Conservation (phyloP, 2,329 filamentous ascomycete genomes). For the Nemania sp. region DNA sequence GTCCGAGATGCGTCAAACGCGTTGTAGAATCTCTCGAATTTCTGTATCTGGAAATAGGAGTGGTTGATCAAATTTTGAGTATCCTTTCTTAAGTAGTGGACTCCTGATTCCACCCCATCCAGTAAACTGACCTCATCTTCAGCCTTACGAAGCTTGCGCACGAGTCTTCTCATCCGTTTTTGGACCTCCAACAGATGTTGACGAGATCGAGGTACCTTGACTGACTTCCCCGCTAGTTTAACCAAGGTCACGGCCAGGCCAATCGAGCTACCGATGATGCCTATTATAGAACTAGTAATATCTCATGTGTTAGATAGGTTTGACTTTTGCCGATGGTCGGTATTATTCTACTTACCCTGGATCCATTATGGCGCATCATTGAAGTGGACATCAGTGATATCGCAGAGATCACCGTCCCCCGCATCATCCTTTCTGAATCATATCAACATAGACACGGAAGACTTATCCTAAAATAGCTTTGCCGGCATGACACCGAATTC, state of each 20-base stretch:
- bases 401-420: background rate
- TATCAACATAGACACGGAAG: background rate
- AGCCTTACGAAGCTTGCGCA: slow-evolving; percentile 1
- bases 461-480: background rate
- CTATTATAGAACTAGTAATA: slow-evolving; percentile 17
- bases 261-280: slow-evolving; percentile 21
- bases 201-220: slow-evolving; percentile 7
- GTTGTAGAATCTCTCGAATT: slow-evolving; percentile 15
- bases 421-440: background rate
- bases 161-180: slow-evolving; percentile 10
- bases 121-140: slow-evolving; percentile 13
- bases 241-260: slow-evolving; percentile 7
- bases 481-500: background rate
- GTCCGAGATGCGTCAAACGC: slow-evolving; percentile 11
- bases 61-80: slow-evolving; percentile 21
- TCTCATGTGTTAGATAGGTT: slow-evolving; percentile 5
- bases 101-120: slow-evolving; percentile 1
- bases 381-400: background rate
- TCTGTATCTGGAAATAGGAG: slow-evolving; percentile 4
- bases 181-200: slow-evolving; percentile 5
- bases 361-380: slow-evolving; percentile 13
- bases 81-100: slow-evolving; percentile 1
- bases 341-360: slow-evolving; percentile 13
- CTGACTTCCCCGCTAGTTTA: slow-evolving; percentile 11
- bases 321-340: background rate